Evolutionary conservation across 2,329 filamentous ascomycete species (phyloP).

Genomic region (Xylariaceae sp.): DNA sequence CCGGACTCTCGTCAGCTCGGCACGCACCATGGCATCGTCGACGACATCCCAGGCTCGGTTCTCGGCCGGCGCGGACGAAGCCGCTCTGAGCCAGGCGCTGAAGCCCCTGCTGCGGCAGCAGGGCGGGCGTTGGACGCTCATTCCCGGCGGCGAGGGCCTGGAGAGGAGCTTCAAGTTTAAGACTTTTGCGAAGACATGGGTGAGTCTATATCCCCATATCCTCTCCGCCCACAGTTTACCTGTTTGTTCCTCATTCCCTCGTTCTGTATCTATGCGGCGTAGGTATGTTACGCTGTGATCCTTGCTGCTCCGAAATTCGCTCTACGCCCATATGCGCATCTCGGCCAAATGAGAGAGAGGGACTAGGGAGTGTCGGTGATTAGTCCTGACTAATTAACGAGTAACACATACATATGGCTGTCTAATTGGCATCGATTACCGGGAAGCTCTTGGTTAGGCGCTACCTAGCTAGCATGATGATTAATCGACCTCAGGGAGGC

Average conservation of each 20-base stretch:
- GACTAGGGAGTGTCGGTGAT: constrained; percentile 10
- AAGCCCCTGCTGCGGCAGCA: constrained; percentile 37
- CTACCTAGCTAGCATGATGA: background rate
- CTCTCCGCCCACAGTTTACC: background rate
- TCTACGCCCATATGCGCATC: background rate
- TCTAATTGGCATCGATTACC: constrained; percentile 2
- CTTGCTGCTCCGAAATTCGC: background rate
- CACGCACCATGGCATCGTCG: constrained; percentile 16
- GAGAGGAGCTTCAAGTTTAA: constrained; percentile 66
- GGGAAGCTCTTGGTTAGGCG: background rate
- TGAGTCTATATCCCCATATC: constrained; percentile 40
- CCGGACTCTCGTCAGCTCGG: constrained; percentile 17
- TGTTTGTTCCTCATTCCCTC: background rate
- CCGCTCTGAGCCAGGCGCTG: constrained; percentile 40
- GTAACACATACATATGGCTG: constrained; percentile 1
- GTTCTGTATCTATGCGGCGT: background rate
- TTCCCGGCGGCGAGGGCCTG: constrained; percentile 54
- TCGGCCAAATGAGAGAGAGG: background rate
- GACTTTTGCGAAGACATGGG: constrained; percentile 68
- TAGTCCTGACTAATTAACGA: constrained; percentile 3
- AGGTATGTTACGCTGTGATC: too few species aligned
- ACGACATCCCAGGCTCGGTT: constrained; percentile 37
- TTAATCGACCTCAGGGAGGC: constrained; percentile 4
- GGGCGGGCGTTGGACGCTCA: constrained; percentile 53
- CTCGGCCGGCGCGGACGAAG: constrained; percentile 49